Conservation (phyloP, 768 basidiomycete genomes). For the Tylopilus sp. region DNA sequence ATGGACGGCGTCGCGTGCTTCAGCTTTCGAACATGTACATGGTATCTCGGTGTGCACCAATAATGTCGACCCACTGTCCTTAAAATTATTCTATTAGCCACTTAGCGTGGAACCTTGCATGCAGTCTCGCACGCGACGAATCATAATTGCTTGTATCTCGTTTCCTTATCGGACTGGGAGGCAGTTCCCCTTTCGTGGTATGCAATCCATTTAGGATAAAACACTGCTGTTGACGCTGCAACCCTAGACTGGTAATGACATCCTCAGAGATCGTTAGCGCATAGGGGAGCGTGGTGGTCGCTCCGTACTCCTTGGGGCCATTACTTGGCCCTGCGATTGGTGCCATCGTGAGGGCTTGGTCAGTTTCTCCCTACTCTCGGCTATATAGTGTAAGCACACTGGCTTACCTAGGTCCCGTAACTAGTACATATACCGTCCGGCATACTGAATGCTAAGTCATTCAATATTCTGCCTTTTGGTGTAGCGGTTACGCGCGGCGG, state of each 20-base stretch:
- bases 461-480: too few species aligned
- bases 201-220: background rate
- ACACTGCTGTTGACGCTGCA: background rate
- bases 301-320: slow-evolving; percentile 63
- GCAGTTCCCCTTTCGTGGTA: slow-evolving; percentile 62
- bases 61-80: background rate
- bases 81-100: background rate
- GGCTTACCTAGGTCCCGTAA: too few species aligned
- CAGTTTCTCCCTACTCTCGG: slow-evolving; percentile 1
- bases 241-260: slow-evolving; percentile 58
- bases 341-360: slow-evolving; percentile 62
- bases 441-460: too few species aligned
- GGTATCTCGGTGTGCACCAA: slow-evolving; percentile 51
- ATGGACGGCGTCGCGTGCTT: slow-evolving; percentile 58
- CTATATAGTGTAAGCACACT: too few species aligned
- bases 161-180: slow-evolving; percentile 67
- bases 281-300: slow-evolving; percentile 65
- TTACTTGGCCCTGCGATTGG: slow-evolving; percentile 64
- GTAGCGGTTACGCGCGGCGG: too few species aligned
- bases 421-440: too few species aligned
- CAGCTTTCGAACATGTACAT: slow-evolving; percentile 59
- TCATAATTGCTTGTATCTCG: slow-evolving; percentile 63
- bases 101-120: slow-evolving; percentile 59
- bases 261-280: slow-evolving; percentile 57
- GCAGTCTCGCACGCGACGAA: slow-evolving; percentile 59